Conservation (phyloP, 305 asterid species). For the Fraxinus dipetala region DNA sequence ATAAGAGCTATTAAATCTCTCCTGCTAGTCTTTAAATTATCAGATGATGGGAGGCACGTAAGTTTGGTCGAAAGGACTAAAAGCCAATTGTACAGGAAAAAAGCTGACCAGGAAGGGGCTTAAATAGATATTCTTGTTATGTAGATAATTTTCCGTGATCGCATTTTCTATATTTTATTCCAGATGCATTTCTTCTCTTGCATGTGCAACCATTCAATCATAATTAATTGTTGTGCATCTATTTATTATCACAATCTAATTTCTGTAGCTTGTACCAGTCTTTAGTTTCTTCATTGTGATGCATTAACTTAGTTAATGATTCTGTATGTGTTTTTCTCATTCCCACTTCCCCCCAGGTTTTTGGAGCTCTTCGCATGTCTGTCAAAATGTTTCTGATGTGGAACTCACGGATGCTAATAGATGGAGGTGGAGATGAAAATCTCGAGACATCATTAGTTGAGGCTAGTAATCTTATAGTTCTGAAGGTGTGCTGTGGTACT, state of each 20-base stretch:
- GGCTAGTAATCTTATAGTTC: conserved; percentile 97
- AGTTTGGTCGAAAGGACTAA: background rate
- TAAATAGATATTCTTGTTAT: background rate
- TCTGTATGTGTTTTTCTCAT: conserved; percentile 20
- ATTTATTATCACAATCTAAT: background rate
- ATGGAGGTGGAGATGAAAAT: conserved; percentile 97
- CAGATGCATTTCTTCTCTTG: background rate
- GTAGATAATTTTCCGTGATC: background rate
- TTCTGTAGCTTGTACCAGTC: conserved; percentile 17
- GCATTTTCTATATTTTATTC: background rate
- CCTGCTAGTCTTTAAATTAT: background rate
- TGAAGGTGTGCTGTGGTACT: conserved; percentile 59
- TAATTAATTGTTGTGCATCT: background rate
- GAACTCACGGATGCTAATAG: conserved; percentile 89
- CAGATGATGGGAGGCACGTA: conserved; percentile 1
- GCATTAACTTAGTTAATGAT: background rate
- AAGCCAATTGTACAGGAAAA: background rate
- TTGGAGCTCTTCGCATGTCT: conserved; percentile 99
- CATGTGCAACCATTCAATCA: conserved; percentile 1
- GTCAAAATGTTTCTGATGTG: conserved; percentile 98
- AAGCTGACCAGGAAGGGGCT: background rate
- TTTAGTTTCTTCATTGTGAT: conserved; percentile 16
- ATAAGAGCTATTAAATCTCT: background rate
- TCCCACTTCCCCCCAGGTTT: conserved; percentile 55
- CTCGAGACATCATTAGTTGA: conserved; percentile 92